Conservation (phyloP, 164 flowering plant genomes). For the Aristolochia contorta region DNA sequence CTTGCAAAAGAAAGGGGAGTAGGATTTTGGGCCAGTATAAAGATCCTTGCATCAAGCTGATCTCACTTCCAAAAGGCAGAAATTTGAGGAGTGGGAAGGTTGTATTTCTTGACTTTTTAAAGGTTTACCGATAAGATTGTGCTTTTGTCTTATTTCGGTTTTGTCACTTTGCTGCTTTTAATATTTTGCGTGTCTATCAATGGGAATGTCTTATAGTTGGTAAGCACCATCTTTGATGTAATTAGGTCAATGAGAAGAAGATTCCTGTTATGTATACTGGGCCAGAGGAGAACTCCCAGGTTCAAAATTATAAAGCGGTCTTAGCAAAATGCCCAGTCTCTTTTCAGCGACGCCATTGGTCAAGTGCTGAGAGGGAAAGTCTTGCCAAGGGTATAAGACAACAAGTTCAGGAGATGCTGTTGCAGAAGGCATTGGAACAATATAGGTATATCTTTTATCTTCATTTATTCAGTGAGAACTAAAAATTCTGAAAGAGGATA, state of each 20-base stretch:
- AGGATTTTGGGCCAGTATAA: constrained; percentile 45
- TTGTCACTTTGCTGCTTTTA: too few relatives aligned
- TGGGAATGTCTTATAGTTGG: too few relatives aligned
- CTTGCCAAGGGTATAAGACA: constrained; percentile 73
- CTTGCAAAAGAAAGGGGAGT: constrained; percentile 50
- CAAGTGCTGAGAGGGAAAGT: constrained; percentile 46
- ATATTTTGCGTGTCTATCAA: too few relatives aligned
- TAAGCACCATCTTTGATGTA: too few relatives aligned
- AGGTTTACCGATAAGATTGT: not conserved
- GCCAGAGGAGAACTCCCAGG: constrained; percentile 75
- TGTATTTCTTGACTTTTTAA: not conserved
- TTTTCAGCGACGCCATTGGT: constrained; percentile 50
- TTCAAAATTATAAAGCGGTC: constrained; percentile 46
- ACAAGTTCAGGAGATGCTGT: constrained; percentile 62
- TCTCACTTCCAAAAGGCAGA: constrained; percentile 36
- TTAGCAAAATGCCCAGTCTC: constrained; percentile 38
- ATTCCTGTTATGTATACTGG: constrained; percentile 35
- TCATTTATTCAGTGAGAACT: too few relatives aligned
- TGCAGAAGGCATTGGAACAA: constrained; percentile 38
- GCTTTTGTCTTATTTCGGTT: not conserved
- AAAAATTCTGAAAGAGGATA: too few relatives aligned
- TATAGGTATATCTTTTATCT: constrained; percentile 30
- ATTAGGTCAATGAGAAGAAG: constrained; percentile 41
- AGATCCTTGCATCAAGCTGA: constrained; percentile 61
- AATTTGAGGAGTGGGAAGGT: constrained; percentile 33